A percentile compares a stretch with the other conserved stretches of the same genome.
These are phyloP conservation scores for Trametes hirsuta DNA, from an alignment of 1,284 basidiomycete genomes.

Conservation along the genomic window DNA sequence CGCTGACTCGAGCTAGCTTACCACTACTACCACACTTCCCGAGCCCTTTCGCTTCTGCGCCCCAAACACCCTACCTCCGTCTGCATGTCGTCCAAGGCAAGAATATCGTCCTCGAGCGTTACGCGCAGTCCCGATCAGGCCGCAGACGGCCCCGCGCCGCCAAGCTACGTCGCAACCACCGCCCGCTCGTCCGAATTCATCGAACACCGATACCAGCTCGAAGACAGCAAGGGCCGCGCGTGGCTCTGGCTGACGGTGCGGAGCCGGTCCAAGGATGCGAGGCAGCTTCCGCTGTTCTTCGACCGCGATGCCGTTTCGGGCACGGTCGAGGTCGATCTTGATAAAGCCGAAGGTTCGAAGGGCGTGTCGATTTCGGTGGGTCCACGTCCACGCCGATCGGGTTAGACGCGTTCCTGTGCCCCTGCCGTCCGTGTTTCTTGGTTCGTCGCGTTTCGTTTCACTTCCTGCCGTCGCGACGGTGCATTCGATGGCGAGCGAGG, in stretches of 20 bases:
- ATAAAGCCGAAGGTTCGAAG: conserved; percentile 34
- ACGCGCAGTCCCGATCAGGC: background rate
- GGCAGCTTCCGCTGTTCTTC: conserved; percentile 35
- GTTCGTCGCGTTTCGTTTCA: no score
- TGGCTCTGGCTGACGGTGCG: conserved; percentile 36
- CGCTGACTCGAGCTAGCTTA: background rate
- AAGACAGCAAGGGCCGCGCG: conserved; percentile 41
- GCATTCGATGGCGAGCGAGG: no score
- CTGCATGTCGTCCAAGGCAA: background rate
- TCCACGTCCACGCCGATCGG: conserved; percentile 4
- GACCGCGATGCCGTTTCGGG: conserved; percentile 36
- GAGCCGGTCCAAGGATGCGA: conserved; percentile 33
- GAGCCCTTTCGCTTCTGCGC: background rate
- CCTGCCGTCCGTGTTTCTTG: background rate
- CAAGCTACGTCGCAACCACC: conserved; percentile 13
- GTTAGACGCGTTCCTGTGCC: background rate
- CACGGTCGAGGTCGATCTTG: conserved; percentile 34
- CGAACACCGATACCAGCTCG: conserved; percentile 41
- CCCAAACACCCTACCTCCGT: background rate
- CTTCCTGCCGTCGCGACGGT: no score
- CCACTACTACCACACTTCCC: background rate
- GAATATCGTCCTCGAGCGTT: background rate
- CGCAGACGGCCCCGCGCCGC: conserved; percentile 7
- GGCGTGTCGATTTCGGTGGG: conserved; percentile 36
- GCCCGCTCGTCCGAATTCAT: conserved; percentile 14